Base-by-base conservation (phyloP, 2,329 filamentous ascomycete genomes). In the Pestalotiopsis sp. region DNA sequence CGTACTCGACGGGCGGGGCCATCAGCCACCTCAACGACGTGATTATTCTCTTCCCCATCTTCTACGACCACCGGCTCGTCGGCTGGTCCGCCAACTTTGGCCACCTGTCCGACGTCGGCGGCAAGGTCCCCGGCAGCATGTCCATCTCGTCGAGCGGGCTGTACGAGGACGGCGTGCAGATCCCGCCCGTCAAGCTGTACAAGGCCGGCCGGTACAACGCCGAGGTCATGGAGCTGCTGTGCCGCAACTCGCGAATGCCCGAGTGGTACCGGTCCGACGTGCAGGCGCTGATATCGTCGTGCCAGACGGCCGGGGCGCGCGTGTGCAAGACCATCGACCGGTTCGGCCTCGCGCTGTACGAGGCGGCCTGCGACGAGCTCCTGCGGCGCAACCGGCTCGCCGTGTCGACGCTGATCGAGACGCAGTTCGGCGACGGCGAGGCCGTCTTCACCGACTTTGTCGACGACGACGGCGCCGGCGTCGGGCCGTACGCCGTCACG, bases 61-160 rank as follows among this genome's bases (percentile, higher is more conserved):
- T 83, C 71, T 78, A 82, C 66, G 71, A 84, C 11, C 78, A 81
- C 68, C 74, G 77, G 23, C 75, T 86, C 1, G 80, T 86, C 31
- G 84, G 83, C 1, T 86, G 82, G 80, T 81, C 83, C 0, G 83
- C 84, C 17, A 84, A 86, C 69, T 86, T 86, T 66, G 84, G 84
- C 0, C 84, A 86, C 69, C 72, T 86, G 68, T 85, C 84, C 17
- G 80, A 82, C 68, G 79, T 81, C 6, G 78, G 78, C 3, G 84
- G 83, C 23, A 84, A 83, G 66, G 84, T 85, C 0, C 84, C 84
- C 0, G 84, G 84, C 1, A 84, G 82, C 27, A 83, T 86, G 82
- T 84, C 82, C 9, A 83, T 85, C 70, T 83, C 84, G 62, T 82
- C 83, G 0, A 79, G 76, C 4, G 84, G 82, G 1, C 80, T 85